These are phyloP conservation scores for Sphagnum magellanicum DNA, from an alignment of 228 moss, liverwort and hornwort species.

Conservation along the genomic window DNA sequence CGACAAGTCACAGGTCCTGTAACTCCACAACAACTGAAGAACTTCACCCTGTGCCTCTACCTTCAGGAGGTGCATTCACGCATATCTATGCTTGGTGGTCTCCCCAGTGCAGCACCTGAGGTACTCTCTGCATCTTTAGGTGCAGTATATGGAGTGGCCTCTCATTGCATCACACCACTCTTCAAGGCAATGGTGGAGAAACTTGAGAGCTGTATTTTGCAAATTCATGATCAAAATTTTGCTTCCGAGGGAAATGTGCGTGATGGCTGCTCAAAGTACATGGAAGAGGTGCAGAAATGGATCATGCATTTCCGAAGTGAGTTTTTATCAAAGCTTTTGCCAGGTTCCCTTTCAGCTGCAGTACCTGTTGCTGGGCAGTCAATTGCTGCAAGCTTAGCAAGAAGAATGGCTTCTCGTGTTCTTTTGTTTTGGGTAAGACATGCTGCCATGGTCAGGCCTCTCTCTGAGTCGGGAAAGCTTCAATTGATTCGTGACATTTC, in stretches of 20 bases:
- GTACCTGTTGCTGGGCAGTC: slow-evolving; percentile 69
- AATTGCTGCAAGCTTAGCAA: slow-evolving; percentile 77
- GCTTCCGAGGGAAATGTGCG: slow-evolving; percentile 58
- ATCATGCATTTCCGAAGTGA: slow-evolving; percentile 80
- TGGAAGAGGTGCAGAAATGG: slow-evolving; percentile 82
- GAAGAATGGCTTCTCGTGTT: slow-evolving; percentile 84
- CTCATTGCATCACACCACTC: slow-evolving; percentile 76
- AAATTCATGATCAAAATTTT: slow-evolving; percentile 89
- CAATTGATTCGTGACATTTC: slow-evolving; percentile 90
- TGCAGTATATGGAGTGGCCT: slow-evolving; percentile 77
- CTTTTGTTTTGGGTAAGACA: slow-evolving; percentile 89
- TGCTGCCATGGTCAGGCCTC: slow-evolving; percentile 84
- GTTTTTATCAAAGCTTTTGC: slow-evolving; percentile 83
- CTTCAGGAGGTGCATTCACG: slow-evolving; percentile 88
- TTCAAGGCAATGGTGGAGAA: slow-evolving; percentile 96
- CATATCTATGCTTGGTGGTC: slow-evolving; percentile 60
- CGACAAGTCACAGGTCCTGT: slow-evolving; percentile 81
- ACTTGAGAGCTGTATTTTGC: slow-evolving; percentile 78
- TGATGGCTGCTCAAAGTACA: slow-evolving; percentile 81
- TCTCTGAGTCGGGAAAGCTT: slow-evolving; percentile 85
- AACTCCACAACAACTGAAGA: slow-evolving; percentile 76
- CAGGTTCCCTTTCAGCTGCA: slow-evolving; percentile 52
- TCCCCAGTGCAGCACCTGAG: slow-evolving; percentile 61
- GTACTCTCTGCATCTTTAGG: slow-evolving; percentile 77
- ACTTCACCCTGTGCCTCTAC: slow-evolving; percentile 80